phyloP scores from a whole-genome alignment of 2,329 filamentous ascomycete species.

The Calonectria crousiana region DNA sequence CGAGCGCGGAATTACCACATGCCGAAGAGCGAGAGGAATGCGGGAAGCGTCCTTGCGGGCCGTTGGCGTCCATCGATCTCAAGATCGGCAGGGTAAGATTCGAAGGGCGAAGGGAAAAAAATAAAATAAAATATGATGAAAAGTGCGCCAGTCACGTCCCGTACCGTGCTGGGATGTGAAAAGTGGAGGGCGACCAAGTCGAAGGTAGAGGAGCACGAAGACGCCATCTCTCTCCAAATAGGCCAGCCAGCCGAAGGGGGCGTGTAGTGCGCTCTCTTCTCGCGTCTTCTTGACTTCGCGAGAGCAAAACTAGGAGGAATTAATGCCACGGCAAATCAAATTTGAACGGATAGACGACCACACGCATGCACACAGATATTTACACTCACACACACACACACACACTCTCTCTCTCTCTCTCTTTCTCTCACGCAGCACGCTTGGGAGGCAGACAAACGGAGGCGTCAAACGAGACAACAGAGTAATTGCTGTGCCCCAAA shows the following conservation, averaged over 20 bases:
- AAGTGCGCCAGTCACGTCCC: conserved; percentile 43
- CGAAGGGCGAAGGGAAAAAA: not conserved
- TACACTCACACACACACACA: not conserved
- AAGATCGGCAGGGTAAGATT: conserved; percentile 37
- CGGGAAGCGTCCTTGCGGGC: conserved; percentile 38
- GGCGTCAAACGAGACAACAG: conserved; percentile 1
- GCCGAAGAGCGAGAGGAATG: conserved; percentile 27
- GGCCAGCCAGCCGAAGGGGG: conserved; percentile 27
- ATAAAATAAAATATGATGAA: conserved; percentile 11
- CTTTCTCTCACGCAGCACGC: not conserved
- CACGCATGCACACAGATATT: not conserved
- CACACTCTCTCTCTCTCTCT: no score
- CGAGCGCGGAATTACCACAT: conserved; percentile 1
- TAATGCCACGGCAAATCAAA: conserved; percentile 19
- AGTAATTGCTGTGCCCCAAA: not conserved
- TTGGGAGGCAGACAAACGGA: not conserved
- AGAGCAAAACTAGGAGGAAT: conserved; percentile 24
- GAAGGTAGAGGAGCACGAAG: conserved; percentile 15
- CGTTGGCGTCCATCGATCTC: conserved; percentile 44
- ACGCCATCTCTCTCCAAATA: conserved; percentile 39
- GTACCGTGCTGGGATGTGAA: conserved; percentile 37
- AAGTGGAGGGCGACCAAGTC: conserved; percentile 30
- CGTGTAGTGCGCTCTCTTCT: not conserved
- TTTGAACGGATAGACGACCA: not conserved
- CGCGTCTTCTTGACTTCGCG: not conserved